Evolutionary conservation across 768 basidiomycete genomes (phyloP).

Genomic region (Baorangia bicolor): DNA sequence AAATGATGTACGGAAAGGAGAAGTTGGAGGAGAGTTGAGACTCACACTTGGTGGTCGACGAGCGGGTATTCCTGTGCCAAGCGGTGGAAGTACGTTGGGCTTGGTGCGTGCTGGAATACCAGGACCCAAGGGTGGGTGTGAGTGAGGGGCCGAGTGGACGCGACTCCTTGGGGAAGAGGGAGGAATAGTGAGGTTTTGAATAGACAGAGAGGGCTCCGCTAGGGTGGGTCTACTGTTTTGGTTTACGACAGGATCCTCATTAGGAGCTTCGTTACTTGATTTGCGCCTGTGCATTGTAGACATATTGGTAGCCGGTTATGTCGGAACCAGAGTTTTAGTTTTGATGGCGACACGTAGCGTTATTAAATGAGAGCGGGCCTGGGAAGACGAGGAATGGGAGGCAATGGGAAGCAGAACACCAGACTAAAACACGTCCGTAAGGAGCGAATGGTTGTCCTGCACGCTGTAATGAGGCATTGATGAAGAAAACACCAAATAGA

Average conservation of each 20-base stretch:
- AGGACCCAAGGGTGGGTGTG: conserved; percentile 17
- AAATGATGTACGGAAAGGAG: conserved; percentile 33
- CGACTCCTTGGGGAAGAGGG: conserved; percentile 27
- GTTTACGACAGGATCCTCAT: conserved; percentile 27
- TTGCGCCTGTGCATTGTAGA: conserved; percentile 41
- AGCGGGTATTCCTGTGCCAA: conserved; percentile 26
- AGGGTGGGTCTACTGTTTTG: background rate
- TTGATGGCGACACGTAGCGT: background rate
- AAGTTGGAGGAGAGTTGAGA: conserved; percentile 29
- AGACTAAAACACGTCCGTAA: background rate
- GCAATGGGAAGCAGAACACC: background rate
- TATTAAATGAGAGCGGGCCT: background rate
- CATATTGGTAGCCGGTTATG: conserved; percentile 1
- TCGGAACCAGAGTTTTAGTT: background rate
- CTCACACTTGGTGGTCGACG: conserved; percentile 25
- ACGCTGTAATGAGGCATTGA: conserved; percentile 1
- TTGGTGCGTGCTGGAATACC: conserved; percentile 23
- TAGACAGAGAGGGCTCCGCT: conserved; percentile 1
- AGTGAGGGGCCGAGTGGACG: conserved; percentile 26
- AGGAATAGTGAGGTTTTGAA: conserved; percentile 8
- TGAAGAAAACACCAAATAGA: background rate
- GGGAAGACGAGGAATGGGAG: background rate
- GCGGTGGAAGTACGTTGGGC: conserved; percentile 22
- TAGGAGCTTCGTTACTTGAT: conserved; percentile 41
- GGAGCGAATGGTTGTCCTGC: background rate